Base-by-base conservation (phyloP, 2,329 filamentous ascomycete species). In the Penicillium psychrosexuale region DNA sequence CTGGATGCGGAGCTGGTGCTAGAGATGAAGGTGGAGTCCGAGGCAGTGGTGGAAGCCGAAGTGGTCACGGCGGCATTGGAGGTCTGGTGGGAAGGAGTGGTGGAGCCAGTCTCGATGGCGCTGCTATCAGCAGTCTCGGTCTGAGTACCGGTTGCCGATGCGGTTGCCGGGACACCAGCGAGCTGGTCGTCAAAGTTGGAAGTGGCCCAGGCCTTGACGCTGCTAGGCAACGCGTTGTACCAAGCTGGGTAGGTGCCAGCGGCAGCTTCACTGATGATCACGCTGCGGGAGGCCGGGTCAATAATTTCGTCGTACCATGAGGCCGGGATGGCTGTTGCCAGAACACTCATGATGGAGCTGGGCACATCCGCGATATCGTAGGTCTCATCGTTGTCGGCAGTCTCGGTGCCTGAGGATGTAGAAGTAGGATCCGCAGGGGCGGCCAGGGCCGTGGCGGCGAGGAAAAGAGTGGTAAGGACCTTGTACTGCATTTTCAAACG, bases 271-370 rank as follows among this genome's bases (percentile, higher is more conserved):
- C 53, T 61, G 19, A 59, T 39, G n/a, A 66, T 43, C 30, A 63
- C 53, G 47, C 44, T 28, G 48, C 46, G 47, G 31, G 47, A 51
- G 11, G 50, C 31, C 1, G 60, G 56, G 38, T 68, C 51, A 38
- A 60, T 19, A 8, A 67, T 28, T 1, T 62, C 62, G 8, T 40
- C 42, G 27, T 60, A 58, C 27, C 61, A 65, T 17, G 58, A 58
- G 15, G 51, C 33, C 1, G 68, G 68, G 13, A 69, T 56, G 19
- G 63, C 65, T 13, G 68, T 69, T 38, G 55, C 64, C 36, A 70
- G 47, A 8, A 66, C 61, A 2, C 56, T 48, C 22, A 68, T 38
- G 47, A 70, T 63, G 19, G 65, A 65, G 47, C 12, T 48, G 11
- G 62, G 61, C 15, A 63, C 17, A 28, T 52, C 40, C 24, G 9